phyloP scores from a whole-genome alignment of 768 basidiomycete species.

The Mycena venus region DNA sequence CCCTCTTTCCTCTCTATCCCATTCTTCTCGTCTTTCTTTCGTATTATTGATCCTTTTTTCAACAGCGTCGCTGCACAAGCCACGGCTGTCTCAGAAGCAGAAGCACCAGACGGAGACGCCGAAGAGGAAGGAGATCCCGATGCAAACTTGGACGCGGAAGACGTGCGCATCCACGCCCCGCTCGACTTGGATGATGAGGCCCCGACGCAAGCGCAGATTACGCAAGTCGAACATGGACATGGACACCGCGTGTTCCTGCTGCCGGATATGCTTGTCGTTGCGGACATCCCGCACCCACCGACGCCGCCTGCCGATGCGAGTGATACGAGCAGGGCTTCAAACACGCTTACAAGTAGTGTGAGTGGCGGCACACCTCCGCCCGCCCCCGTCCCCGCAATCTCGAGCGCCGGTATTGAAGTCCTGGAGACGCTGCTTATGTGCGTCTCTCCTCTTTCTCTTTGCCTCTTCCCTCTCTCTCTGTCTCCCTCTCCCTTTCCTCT shows the following conservation, averaged over 20 bases:
- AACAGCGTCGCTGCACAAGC: neutral
- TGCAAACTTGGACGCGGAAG: neutral
- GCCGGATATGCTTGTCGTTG: too few relatives aligned
- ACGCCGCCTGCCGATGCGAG: neutral
- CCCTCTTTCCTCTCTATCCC: too few relatives aligned
- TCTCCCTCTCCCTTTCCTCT: neutral
- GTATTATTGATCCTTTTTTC: neutral
- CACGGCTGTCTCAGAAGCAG: neutral
- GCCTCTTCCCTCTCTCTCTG: neutral
- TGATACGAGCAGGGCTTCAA: neutral
- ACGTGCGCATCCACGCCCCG: neutral
- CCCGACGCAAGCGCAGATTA: neutral
- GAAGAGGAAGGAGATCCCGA: conserved; percentile 3
- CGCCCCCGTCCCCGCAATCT: neutral
- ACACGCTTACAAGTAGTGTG: neutral
- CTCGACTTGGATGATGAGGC: neutral
- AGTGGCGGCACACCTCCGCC: neutral
- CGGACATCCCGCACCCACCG: too few relatives aligned
- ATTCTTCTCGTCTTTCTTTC: too few relatives aligned
- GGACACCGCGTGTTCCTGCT: too few relatives aligned
- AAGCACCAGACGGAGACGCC: neutral
- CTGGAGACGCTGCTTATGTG: neutral
- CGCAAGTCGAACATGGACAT: neutral
- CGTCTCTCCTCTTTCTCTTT: neutral
- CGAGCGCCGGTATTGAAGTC: neutral